These are phyloP conservation scores for Diphasiastrum complanatum DNA, from an alignment of 83 land plant genomes.

Conservation along the genomic window DNA sequence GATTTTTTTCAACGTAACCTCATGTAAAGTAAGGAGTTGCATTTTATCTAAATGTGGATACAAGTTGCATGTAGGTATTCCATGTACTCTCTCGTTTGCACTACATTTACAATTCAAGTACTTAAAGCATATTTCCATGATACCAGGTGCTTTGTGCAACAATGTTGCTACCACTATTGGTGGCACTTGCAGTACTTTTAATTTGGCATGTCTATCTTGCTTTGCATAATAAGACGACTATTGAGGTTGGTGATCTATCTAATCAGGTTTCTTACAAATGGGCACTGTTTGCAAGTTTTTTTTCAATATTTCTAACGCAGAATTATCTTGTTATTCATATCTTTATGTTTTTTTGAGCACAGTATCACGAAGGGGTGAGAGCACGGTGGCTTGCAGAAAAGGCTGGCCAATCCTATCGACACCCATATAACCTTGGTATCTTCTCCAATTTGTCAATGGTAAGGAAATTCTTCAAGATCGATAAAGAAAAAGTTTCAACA, in stretches of 20 bases:
- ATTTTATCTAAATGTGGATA: too few species aligned
- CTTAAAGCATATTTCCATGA: background rate
- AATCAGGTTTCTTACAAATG: background rate
- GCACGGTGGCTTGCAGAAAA: conserved; percentile 85
- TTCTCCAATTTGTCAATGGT: conserved; percentile 57
- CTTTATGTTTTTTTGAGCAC: conserved; percentile 14
- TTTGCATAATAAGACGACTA: conserved; percentile 84
- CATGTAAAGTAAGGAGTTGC: too few species aligned
- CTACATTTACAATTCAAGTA: background rate
- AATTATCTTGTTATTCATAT: background rate
- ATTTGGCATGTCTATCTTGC: conserved; percentile 82
- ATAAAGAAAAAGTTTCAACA: background rate
- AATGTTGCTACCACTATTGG: conserved; percentile 51
- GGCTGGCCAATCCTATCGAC: conserved; percentile 60
- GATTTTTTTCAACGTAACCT: too few species aligned
- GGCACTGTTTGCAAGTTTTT: background rate
- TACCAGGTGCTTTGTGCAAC: conserved; percentile 75
- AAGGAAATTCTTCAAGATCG: too few species aligned
- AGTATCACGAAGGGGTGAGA: conserved; percentile 91
- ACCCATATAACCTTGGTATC: conserved; percentile 81
- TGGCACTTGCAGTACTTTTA: conserved; percentile 61
- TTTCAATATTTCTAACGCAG: background rate
- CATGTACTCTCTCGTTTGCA: background rate
- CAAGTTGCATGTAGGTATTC: too few species aligned
- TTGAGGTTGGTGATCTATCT: conserved; percentile 54